phyloP scores from a whole-genome alignment of 306 rosid genomes.

The Rubus idaeus region DNA sequence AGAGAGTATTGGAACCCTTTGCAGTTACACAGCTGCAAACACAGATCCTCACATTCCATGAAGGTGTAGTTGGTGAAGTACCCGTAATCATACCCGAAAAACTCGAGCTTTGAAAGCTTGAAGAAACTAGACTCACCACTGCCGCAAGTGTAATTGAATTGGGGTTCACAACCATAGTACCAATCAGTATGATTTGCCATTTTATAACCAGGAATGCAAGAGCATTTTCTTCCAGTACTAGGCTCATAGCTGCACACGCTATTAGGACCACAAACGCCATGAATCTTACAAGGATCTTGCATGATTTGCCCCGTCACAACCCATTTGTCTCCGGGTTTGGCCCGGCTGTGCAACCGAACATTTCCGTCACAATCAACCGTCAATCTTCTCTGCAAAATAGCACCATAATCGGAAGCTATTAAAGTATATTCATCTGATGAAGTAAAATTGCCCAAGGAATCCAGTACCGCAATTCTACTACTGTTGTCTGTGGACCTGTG shows the following conservation, averaged over 20 bases:
- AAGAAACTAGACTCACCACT: not conserved
- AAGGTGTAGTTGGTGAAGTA: conserved; percentile 25
- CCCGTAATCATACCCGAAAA: conserved; percentile 44
- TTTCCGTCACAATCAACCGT: conserved; percentile 44
- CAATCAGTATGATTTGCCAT: conserved; percentile 31
- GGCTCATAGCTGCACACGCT: conserved; percentile 34
- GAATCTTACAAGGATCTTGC: conserved; percentile 39
- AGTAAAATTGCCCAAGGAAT: conserved; percentile 36
- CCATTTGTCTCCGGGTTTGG: conserved; percentile 28
- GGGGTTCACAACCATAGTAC: conserved; percentile 44
- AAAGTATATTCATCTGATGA: conserved; percentile 41
- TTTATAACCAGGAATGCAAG: conserved; percentile 43
- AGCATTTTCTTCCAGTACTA: conserved; percentile 18
- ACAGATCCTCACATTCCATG: conserved; percentile 33
- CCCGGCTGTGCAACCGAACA: conserved; percentile 38
- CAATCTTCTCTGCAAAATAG: conserved; percentile 35
- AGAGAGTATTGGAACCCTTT: conserved; percentile 43
- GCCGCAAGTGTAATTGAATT: conserved; percentile 31
- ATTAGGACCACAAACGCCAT: conserved; percentile 50
- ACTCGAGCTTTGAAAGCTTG: conserved; percentile 31
- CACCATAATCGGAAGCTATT: conserved; percentile 38
- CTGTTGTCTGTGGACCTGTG: conserved; percentile 38
- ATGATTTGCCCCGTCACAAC: conserved; percentile 42
- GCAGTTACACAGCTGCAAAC: conserved; percentile 44
- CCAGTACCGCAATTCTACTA: conserved; percentile 39